Conservation (phyloP, 805 yeast species). For the Barnettozyma populi region DNA sequence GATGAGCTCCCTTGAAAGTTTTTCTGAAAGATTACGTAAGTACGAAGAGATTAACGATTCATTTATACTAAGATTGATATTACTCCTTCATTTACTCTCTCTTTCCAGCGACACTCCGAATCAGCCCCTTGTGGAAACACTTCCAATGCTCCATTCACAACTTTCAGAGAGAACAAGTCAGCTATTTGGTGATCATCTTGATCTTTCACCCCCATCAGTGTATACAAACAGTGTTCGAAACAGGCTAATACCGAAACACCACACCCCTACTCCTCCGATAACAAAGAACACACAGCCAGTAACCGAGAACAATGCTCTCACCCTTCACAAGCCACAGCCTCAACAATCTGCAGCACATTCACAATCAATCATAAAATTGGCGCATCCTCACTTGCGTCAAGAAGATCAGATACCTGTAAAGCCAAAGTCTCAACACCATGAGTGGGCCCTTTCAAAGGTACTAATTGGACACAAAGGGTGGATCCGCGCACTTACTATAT, state of each 20-base stretch:
- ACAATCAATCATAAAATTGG: not conserved
- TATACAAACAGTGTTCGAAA: conserved; percentile 9
- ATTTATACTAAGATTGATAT: not conserved
- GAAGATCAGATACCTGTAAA: not conserved
- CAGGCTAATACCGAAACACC: conserved; percentile 5
- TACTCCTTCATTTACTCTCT: not conserved
- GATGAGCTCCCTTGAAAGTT: not conserved
- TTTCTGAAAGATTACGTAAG: not conserved
- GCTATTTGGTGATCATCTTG: not conserved
- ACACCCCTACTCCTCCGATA: conserved; percentile 5
- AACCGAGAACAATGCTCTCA: not conserved
- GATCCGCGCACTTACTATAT: conserved; percentile 77
- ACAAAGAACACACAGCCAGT: conserved; percentile 3
- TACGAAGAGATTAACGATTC: not conserved
- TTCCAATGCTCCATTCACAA: not conserved
- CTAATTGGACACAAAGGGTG: conserved; percentile 91
- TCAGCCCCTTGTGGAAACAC: not conserved
- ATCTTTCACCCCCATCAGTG: not conserved
- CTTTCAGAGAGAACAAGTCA: not conserved
- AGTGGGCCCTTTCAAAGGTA: conserved; percentile 70
- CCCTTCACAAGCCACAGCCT: not conserved
- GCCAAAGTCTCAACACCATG: conserved; percentile 35
- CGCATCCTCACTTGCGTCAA: not conserved
- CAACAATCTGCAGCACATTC: not conserved
- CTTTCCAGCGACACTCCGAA: not conserved